phyloP scores from a whole-genome alignment of 345 rosid genomes.

The Hibiscus tridactylites region DNA sequence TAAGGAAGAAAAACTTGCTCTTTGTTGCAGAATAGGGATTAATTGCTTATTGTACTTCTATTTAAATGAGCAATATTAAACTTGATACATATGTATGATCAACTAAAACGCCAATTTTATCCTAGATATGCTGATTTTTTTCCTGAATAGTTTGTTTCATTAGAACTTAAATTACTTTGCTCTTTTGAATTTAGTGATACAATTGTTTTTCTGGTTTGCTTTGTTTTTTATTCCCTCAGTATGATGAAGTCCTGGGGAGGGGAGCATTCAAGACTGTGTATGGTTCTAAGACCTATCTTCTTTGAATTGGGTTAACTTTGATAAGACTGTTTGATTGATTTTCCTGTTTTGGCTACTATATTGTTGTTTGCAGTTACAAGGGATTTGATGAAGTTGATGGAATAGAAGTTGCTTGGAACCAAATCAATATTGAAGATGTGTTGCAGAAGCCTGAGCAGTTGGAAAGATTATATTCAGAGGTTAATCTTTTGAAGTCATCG shows the following conservation, averaged over 20 bases:
- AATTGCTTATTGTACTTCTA: neutral
- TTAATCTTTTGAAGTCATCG: slow-evolving; percentile 61
- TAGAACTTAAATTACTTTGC: neutral
- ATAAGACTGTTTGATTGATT: neutral
- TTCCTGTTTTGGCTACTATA: neutral
- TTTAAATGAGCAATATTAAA: neutral
- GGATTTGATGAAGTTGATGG: slow-evolving; percentile 80
- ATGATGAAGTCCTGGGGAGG: slow-evolving; percentile 74
- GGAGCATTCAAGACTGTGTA: slow-evolving; percentile 99
- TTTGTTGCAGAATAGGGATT: too few species aligned
- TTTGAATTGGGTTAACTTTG: slow-evolving; percentile 4
- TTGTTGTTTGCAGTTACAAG: slow-evolving; percentile 41
- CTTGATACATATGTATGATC: neutral
- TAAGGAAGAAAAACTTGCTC: neutral
- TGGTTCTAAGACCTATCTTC: slow-evolving; percentile 33
- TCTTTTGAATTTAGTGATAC: neutral
- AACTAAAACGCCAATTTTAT: neutral
- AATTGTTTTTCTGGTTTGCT: neutral
- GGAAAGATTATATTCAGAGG: slow-evolving; percentile 77
- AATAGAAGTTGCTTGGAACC: slow-evolving; percentile 95
- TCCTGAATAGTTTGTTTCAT: neutral
- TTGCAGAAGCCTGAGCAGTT: slow-evolving; percentile 68
- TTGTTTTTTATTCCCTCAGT: slow-evolving; percentile 25
- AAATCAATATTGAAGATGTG: slow-evolving; percentile 62
- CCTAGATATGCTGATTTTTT: neutral